These are phyloP conservation scores for Phlebiopsis flavidoalba DNA, from an alignment of 768 basidiomycete genomes.

Conservation along the genomic window DNA sequence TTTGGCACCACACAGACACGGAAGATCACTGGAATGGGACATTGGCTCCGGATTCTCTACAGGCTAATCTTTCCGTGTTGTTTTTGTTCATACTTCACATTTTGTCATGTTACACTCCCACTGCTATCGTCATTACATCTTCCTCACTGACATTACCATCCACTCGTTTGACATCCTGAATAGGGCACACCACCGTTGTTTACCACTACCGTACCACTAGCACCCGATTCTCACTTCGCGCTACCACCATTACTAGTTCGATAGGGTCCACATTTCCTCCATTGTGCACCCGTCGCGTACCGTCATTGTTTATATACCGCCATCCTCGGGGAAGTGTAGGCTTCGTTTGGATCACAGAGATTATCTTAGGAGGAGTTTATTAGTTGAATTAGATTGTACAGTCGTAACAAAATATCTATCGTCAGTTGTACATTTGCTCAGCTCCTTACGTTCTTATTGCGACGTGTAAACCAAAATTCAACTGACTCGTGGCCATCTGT, in stretches of 20 bases:
- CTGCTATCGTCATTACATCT: not conserved
- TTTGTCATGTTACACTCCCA: not conserved
- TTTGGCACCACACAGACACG: not conserved
- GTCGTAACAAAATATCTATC: not conserved
- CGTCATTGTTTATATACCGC: not conserved
- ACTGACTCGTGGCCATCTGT: too few relatives aligned
- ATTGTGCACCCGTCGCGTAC: not conserved
- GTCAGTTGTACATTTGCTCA: constrained; percentile 2
- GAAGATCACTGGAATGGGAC: not conserved
- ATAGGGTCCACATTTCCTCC: not conserved
- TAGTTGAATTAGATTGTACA: constrained; percentile 7
- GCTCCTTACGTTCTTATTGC: too few relatives aligned
- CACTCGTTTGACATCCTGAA: not conserved
- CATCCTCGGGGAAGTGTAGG: not conserved
- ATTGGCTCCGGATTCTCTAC: not conserved
- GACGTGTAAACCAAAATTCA: too few relatives aligned
- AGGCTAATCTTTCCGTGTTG: not conserved
- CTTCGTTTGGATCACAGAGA: not conserved
- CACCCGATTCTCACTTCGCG: not conserved
- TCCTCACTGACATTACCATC: not conserved
- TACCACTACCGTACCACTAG: not conserved
- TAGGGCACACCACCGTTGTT: not conserved
- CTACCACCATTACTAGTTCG: not conserved
- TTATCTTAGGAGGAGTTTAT: constrained; percentile 2
- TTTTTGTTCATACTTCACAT: not conserved